Conservation (phyloP, 1,139 yeast genomes). For the Scheffersomyces titani region DNA sequence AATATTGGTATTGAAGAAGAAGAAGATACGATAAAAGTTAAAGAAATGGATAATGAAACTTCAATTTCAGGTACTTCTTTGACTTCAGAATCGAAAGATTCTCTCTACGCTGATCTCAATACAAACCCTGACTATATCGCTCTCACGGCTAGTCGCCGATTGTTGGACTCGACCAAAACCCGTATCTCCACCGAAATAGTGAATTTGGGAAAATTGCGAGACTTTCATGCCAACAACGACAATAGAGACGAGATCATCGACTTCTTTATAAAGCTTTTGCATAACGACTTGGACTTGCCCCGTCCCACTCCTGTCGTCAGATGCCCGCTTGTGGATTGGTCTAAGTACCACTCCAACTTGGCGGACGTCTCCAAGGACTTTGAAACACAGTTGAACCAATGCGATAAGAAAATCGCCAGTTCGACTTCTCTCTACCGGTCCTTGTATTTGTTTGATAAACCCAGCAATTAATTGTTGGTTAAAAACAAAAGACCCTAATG, state of each 20-base stretch:
- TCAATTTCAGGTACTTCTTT: background rate
- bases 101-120: conserved; percentile 15
- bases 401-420: background rate
- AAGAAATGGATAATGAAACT: background rate
- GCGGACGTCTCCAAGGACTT: conserved; percentile 14
- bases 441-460: conserved; percentile 8
- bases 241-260: conserved; percentile 27
- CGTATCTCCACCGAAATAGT: conserved; percentile 33
- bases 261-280: conserved; percentile 31
- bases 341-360: conserved; percentile 25
- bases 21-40: background rate
- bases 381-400: conserved; percentile 1
- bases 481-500: background rate
- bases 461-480: background rate
- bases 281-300: conserved; percentile 36
- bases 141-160: conserved; percentile 35
- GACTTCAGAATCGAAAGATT: background rate
- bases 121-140: conserved; percentile 43
- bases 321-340: conserved; percentile 43
- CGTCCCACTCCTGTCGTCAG: conserved; percentile 34
- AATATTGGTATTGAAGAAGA: background rate
- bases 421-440: conserved; percentile 2
- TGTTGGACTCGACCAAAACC: conserved; percentile 25
- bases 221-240: conserved; percentile 15
- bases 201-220: conserved; percentile 26